Percentiles rank a stretch among this genome's conserved stretches.
Evolutionary conservation across 345 rosid genomes (phyloP).

Genomic region (Corchorus capsularis): DNA sequence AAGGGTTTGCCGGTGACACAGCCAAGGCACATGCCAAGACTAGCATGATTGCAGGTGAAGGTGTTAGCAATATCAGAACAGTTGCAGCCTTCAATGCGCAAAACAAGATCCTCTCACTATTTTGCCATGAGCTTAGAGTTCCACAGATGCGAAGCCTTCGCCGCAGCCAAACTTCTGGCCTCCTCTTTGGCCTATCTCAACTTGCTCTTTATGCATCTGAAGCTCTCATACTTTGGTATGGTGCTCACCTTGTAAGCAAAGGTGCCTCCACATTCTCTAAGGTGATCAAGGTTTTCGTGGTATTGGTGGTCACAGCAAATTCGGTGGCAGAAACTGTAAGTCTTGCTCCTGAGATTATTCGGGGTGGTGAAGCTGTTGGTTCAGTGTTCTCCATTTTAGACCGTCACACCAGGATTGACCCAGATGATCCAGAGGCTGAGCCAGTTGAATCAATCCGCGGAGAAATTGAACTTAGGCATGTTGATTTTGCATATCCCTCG

Average conservation of each 20-base stretch:
- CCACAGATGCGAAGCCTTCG: slow-evolving; percentile 80
- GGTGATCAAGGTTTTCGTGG: slow-evolving; percentile 98
- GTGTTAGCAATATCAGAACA: slow-evolving; percentile 96
- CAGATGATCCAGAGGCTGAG: slow-evolving; percentile 92
- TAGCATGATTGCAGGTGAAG: slow-evolving; percentile 99
- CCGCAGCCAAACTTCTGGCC: slow-evolving; percentile 83
- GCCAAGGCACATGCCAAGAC: slow-evolving; percentile 99
- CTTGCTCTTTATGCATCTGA: slow-evolving; percentile 93
- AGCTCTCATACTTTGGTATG: slow-evolving; percentile 97
- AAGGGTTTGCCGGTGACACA: slow-evolving; percentile 99
- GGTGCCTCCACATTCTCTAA: slow-evolving; percentile 93
- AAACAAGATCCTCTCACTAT: slow-evolving; percentile 77
- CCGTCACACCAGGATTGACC: slow-evolving; percentile 77
- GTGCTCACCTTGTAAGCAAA: slow-evolving; percentile 82
- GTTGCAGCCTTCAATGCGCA: slow-evolving; percentile 99
- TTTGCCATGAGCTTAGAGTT: slow-evolving; percentile 74
- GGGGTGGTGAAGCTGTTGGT: slow-evolving; percentile 98
- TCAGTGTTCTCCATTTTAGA: slow-evolving; percentile 90
- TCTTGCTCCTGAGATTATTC: slow-evolving; percentile 97
- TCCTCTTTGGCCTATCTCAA: slow-evolving; percentile 95
- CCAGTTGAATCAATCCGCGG: slow-evolving; percentile 82
- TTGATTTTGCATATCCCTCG: slow-evolving; percentile 93
- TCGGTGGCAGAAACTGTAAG: slow-evolving; percentile 99
- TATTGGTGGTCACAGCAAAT: slow-evolving; percentile 90
- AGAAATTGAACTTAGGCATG: slow-evolving; percentile 93